Evolutionary conservation across 2,329 filamentous ascomycete genomes (phyloP), one percentile per base, ranked within the genome.

Genomic region (Xylaria sp.): DNA sequence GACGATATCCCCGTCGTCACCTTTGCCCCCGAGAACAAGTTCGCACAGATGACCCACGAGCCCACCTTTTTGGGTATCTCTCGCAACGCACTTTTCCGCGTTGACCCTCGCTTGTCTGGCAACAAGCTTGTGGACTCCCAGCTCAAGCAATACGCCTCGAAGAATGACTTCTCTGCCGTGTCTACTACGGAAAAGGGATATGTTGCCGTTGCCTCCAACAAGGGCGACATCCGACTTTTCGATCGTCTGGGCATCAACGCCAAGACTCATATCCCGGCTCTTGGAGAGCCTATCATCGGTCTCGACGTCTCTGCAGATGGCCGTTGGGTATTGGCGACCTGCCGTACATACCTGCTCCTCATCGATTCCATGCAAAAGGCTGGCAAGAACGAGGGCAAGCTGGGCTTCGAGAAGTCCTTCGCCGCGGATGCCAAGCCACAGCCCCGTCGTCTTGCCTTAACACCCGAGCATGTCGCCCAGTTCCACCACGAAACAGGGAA

Each of bases 111-210:
- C 70, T 76, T 97, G 19, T 79, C 90, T 6, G 94, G 92, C 46
- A 88, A 89, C 76, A 99, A 99, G 77, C 85, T 99, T 42, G 94
- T 97, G 16, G 92, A 97, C 59, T 82, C 88, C 7, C 87, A 97
- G 64, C 82, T 97, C 66, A 97, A 99, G 79, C 93, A 97, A 71
- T 99, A 99, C 69, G 86, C 82, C 11, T 95, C 92, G 66, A 97
- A 97, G 83, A 97, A 97, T 68, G 92, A 96, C 66, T 99, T 99
- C 74, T 97, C 92, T 0, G 89, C 93, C 13, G 83, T 95, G 22
- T 91, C 94, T 4, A 97, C 94, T 0, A 99, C 94, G 0, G 92
- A 96, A 68, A 93, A 97, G 75, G 94, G 94, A 9, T 95, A 97
- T 69, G 92, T 99, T 60, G 94, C 94, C 4, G 92, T 99, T 7